Evolutionary conservation across 2,329 filamentous ascomycete genomes (phyloP).

Genomic region (Corniculantispora saksenae): DNA sequence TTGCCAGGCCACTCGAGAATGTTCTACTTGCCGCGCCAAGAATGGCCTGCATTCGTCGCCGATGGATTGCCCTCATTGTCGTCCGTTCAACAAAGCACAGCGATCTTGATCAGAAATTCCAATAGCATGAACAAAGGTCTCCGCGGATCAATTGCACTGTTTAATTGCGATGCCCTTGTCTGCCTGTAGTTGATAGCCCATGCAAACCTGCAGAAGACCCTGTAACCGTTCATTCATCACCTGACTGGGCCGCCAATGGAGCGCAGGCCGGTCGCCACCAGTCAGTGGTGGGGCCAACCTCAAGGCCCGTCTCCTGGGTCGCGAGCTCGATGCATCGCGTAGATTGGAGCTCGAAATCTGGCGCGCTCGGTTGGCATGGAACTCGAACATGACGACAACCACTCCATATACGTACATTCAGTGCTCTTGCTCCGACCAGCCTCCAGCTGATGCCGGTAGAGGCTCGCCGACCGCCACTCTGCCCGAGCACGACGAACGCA

Average conservation of each 20-base stretch:
- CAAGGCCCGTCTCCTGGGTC: slow-evolving; percentile 14
- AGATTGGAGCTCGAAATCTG: background rate
- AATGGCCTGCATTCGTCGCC: background rate
- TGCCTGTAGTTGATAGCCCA: background rate
- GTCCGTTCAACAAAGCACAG: background rate
- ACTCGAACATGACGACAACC: slow-evolving; percentile 47
- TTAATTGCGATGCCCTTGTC: background rate
- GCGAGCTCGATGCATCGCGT: background rate
- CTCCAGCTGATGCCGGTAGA: slow-evolving; percentile 35
- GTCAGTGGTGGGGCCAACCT: background rate
- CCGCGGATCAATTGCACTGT: background rate
- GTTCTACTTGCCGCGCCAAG: background rate
- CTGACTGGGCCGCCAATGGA: background rate
- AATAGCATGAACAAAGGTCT: background rate
- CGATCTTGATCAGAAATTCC: background rate
- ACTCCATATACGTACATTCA: slow-evolving; percentile 67
- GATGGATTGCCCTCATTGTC: background rate
- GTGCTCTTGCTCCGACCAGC: slow-evolving; percentile 61
- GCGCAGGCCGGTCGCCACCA: background rate
- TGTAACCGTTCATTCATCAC: background rate
- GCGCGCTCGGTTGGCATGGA: background rate
- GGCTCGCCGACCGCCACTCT: slow-evolving; percentile 33
- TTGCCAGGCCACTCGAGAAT: background rate
- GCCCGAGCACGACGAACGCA: slow-evolving; percentile 70
- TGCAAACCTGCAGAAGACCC: background rate